Evolutionary conservation across 768 basidiomycete species (phyloP), one percentile per base, ranked within the genome.

Genomic region (Lactarius trivialis): DNA sequence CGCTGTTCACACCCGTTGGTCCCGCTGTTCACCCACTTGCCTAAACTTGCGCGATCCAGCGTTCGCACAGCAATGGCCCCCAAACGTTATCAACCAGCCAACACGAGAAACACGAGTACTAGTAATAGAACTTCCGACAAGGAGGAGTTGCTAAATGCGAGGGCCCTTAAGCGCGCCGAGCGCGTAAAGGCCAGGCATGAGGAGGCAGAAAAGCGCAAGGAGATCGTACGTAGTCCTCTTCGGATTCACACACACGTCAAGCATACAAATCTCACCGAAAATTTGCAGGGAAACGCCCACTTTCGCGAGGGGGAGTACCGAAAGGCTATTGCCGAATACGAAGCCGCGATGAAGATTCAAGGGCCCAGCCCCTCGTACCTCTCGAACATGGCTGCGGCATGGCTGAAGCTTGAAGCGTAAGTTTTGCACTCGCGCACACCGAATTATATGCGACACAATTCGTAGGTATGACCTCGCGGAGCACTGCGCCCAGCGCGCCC

Each of bases 361-460:
- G 76, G 79, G 1, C 68, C 71, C 0, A 73, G 76, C 28, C 72
- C 77, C 0, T 61, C 75, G 4, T 75, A 77, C 57, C 70, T 81
- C 51, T 56, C 74, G 11, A 82, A 82, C 62, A 67, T 81, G 28
- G 74, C 78, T 0, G 73, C 74, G 21, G 72, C 77, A 0, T 77
- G 76, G 65, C 69, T 82, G 14, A 77, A 79, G 63, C 68, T 80
- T 4, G 70, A 74, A 50, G 21, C 48, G 72, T 71, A 39, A 49
- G 71, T 64, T 14, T 48, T n/a, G 6, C 11, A 2, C 6, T 54
- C 4, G 24, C 7, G 33, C 52, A 43, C 7, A 2, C 21, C 4
- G 2, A 34, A 14, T 61, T 9, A 52, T 19, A 19, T 14, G 6
- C n/a, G 39, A 39, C 7, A 4, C 9, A 7, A 17, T 24, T 24